Evolutionary conservation across 768 basidiomycete species (phyloP).

Genomic region (Tubosaeta sp.): DNA sequence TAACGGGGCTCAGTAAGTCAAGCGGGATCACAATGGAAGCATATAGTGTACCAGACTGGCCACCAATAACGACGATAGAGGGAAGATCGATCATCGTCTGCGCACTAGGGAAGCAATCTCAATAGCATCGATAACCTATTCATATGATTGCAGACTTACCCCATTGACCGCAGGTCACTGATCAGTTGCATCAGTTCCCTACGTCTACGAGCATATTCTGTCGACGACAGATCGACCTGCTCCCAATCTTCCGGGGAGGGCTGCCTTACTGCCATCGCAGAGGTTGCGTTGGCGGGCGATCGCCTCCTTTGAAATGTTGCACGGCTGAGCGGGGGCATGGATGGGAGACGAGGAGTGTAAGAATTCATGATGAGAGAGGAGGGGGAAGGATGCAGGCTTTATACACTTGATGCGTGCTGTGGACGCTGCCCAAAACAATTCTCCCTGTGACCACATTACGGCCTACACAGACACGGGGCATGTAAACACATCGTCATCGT

Average conservation of each 20-base stretch:
- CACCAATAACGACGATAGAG: slow-evolving; percentile 51
- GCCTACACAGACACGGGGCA: neutral
- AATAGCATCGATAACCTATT: neutral
- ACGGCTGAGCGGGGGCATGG: too few species aligned
- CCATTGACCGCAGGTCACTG: slow-evolving; percentile 37
- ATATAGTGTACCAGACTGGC: slow-evolving; percentile 43
- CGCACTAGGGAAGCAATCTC: slow-evolving; percentile 30
- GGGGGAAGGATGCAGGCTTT: slow-evolving; percentile 3
- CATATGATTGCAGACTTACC: slow-evolving; percentile 21
- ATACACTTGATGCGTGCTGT: slow-evolving; percentile 2
- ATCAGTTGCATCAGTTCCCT: slow-evolving; percentile 38
- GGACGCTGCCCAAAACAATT: neutral
- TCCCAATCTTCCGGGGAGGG: slow-evolving; percentile 16
- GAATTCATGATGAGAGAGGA: too few species aligned
- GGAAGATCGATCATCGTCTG: slow-evolving; percentile 41
- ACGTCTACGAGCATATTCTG: slow-evolving; percentile 38
- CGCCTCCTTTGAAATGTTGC: neutral
- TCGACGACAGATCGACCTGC: slow-evolving; percentile 23
- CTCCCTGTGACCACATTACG: neutral
- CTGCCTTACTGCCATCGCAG: neutral
- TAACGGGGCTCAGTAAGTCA: slow-evolving; percentile 16
- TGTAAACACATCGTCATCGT: neutral
- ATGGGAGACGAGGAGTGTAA: too few species aligned
- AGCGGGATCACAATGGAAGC: neutral
- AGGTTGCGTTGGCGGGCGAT: neutral